Evolutionary conservation across 2,329 filamentous ascomycete species (phyloP), one percentile per base, ranked within the genome.

Genomic region (Emmonsiellopsis sp.): DNA sequence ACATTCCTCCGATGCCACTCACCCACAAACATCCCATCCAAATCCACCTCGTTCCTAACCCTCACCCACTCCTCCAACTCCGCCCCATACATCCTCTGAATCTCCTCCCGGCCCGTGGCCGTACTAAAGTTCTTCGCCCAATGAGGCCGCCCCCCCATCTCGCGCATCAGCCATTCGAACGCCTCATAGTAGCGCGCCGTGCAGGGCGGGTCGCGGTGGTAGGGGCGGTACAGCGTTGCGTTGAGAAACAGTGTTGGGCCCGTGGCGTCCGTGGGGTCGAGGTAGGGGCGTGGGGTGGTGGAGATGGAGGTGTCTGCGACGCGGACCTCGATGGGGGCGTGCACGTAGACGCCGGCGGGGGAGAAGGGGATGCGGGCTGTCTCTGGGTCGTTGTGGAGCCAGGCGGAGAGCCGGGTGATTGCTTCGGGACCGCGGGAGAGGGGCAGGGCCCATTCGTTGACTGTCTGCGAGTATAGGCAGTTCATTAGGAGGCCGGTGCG

Each of bases 391-490:
- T 81, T 79, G 49, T 87, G 86, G 51, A 98, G 77, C 93, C 93
- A 98, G 47, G 87, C 86, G 40, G 85, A 87, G 10, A 98, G 78
- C 8, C 93, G 83, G 34, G 76, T 79, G 43, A 98, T 81, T 6
- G 89, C 91, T 70, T 96, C 91, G 11, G 92, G 92, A 0, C 93
- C 93, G 60, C 86, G 86, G 58, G 83, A 76, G 1, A 98, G 77
- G 1, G 93, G 92, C 6, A 98, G 79, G 0, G 92, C 92, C 93
- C 93, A 98, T 68, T 98, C 93, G 68, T 98, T 96, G 59, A 98
- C 93, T 63, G 89, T 95, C 66, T 98, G 93, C n/a, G 87, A 92
- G 75, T 96, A 98, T 5, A 97, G 80, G 65, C 93, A 98, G 74
- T 98, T 93, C 87, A 98, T 92, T 51, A 96, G 77, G 45, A 97